Base-by-base conservation (phyloP, 768 basidiomycete genomes). In the Coprinopsis strossmayeri region DNA sequence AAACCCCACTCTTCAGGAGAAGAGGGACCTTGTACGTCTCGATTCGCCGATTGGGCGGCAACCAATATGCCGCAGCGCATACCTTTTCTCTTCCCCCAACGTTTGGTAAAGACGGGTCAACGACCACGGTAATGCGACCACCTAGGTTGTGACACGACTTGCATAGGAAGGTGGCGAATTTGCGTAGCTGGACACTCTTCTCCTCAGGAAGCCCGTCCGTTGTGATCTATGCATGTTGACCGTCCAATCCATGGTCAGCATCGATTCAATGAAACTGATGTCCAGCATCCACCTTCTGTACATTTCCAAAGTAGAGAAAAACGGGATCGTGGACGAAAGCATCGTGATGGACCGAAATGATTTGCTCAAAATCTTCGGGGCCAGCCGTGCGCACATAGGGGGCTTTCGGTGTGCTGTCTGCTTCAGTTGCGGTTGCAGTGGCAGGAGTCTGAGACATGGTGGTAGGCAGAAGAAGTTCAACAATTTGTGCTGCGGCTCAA, bases 281-380 rank as follows among this genome's bases (percentile, higher is more conserved):
- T 12, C 30, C 17, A 52, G 11, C n/a, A 10, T 39, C 58, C 40
- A 63, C 63, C 53, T 62, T 51, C 15, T 51, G 49, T 30, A 62
- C 51, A 32, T 50, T 53, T 1, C 58, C 62, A 42, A 63, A 61
- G 52, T 61, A 67, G 32, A 61, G 60, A 40, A 60, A 57, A 3
- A 60, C 58, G 10, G 66, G 63, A 47, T 66, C 64, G 3, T 55
- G 48, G 1, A 57, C 41, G 50, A 66, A 67, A 3, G 66, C 66
- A 25, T 51, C 42, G 9, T 46, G 28, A 1, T 53, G 56, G 12
- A 59, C 34, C 18, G 54, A 44, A 7, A 55, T 49, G 7, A 65
- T 54, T 17, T 54, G 48, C 3, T 54, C 50, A 28, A 62, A 55
- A 30, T 67, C 65, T 20, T 58, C 55, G 15, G 51, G 49, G 13